phyloP scores from a whole-genome alignment of 768 basidiomycete genomes.

The Ramaria sp. region DNA sequence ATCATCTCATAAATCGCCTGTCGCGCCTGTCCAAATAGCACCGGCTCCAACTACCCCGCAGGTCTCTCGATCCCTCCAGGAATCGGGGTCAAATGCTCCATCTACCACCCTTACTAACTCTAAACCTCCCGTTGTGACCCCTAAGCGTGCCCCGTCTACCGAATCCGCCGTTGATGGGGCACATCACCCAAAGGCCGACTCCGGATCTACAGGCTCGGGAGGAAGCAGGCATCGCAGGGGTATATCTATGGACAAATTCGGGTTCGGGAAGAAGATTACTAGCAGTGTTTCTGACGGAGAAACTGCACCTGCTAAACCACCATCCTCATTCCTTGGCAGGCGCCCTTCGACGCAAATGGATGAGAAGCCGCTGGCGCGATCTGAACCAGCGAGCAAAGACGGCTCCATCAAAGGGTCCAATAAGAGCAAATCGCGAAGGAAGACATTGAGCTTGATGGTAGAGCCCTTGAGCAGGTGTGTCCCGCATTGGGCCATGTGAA shows the following conservation, averaged over 20 bases:
- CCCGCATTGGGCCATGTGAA: not conserved
- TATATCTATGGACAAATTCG: conserved; percentile 70
- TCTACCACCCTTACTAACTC: not conserved
- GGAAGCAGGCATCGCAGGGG: conserved; percentile 52
- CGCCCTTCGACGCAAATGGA: not conserved
- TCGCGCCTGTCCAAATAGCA: not conserved
- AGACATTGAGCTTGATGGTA: conserved; percentile 82
- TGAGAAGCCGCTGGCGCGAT: not conserved
- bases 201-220: conserved; percentile 27
- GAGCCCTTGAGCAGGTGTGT: conserved; percentile 51
- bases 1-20: not conserved
- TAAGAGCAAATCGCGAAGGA: conserved; percentile 37
- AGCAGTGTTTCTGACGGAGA: conserved; percentile 16
- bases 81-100: not conserved
- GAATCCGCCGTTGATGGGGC: conserved; percentile 14
- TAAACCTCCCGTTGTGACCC: not conserved
- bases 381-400: not conserved
- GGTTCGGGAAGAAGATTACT: conserved; percentile 65
- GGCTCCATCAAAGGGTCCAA: conserved; percentile 17
- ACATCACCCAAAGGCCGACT: conserved; percentile 18
- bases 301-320: not conserved
- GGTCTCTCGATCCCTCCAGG: not conserved
- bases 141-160: not conserved
- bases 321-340: not conserved
- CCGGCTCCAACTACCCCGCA: not conserved